Evolutionary conservation across 805 yeast species (phyloP).

Genomic region (Suhomyces sp.): DNA sequence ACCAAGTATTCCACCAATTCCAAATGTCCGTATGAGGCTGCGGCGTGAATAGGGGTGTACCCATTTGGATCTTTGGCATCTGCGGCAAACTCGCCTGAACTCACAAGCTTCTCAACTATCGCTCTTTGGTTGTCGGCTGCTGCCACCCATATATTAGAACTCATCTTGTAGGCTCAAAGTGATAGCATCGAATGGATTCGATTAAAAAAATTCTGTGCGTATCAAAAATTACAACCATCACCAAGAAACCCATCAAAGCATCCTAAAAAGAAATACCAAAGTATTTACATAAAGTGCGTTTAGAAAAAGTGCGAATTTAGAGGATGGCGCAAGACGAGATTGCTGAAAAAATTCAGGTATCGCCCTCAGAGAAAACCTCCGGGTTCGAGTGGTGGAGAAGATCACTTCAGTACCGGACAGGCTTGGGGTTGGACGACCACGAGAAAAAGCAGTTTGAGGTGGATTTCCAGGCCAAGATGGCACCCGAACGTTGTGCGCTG

Average conservation of each 20-base stretch:
- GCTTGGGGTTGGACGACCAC: conserved; percentile 56
- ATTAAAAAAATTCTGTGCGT: not conserved
- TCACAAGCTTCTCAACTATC: conserved; percentile 55
- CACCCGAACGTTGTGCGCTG: conserved; percentile 53
- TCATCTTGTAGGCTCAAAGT: conserved; percentile 21
- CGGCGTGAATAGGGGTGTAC: conserved; percentile 96
- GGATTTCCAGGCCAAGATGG: conserved; percentile 46
- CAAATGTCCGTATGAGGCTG: conserved; percentile 85
- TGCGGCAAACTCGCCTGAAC: conserved; percentile 52
- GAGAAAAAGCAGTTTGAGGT: conserved; percentile 55
- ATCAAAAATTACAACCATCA: not conserved
- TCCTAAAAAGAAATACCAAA: too few relatives aligned
- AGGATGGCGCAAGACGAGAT: not conserved
- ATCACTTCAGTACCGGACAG: conserved; percentile 66
- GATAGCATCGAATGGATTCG: not conserved
- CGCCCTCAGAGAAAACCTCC: conserved; percentile 27
- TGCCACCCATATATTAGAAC: conserved; percentile 85
- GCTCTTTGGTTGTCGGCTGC: conserved; percentile 78
- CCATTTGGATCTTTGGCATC: conserved; percentile 88
- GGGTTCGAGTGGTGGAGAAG: conserved; percentile 85
- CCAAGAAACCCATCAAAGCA: not conserved
- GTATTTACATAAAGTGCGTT: not conserved
- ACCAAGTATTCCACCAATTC: conserved; percentile 62
- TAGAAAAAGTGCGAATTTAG: not conserved
- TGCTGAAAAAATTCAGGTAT: conserved; percentile 8